Conservation (phyloP, 148 eudicot genomes). For the Chenopodium album region DNA sequence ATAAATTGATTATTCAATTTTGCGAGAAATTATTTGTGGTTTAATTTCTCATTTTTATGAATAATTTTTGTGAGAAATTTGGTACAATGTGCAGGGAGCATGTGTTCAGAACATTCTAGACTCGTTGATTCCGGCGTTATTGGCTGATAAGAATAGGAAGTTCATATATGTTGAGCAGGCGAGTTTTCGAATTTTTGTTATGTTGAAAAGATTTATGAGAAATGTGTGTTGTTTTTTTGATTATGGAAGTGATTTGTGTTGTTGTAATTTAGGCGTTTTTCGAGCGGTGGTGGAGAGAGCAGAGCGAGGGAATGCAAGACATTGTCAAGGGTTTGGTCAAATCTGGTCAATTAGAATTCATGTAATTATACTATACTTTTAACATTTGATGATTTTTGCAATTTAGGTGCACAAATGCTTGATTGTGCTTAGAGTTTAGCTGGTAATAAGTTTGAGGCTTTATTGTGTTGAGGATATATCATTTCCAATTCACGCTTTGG, state of each 20-base stretch:
- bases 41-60: neutral
- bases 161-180: constrained; percentile 89
- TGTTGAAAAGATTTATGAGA: neutral
- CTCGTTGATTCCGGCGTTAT: constrained; percentile 76
- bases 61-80: neutral
- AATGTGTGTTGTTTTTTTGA: neutral
- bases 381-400: neutral
- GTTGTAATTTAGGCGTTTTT: constrained; percentile 72
- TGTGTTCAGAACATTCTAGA: constrained; percentile 83
- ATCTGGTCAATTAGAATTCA: constrained; percentile 87
- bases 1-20: neutral
- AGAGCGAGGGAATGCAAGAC: constrained; percentile 50
- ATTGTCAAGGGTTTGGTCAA: constrained; percentile 58
- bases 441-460: neutral
- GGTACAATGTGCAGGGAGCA: constrained; percentile 48
- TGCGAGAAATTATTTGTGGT: neutral
- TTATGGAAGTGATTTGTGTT: neutral
- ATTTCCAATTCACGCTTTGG: neutral
- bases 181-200: neutral
- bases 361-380: constrained; percentile 41
- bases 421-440: neutral
- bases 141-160: constrained; percentile 81
- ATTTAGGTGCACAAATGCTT: neutral
- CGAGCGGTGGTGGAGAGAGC: constrained; percentile 95
- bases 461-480: neutral